Percentiles rank a stretch among this genome's conserved stretches.
These are phyloP conservation scores for Triticum timopheevii DNA, from an alignment of 176 grass and related monocot genomes.

Conservation along the genomic window DNA sequence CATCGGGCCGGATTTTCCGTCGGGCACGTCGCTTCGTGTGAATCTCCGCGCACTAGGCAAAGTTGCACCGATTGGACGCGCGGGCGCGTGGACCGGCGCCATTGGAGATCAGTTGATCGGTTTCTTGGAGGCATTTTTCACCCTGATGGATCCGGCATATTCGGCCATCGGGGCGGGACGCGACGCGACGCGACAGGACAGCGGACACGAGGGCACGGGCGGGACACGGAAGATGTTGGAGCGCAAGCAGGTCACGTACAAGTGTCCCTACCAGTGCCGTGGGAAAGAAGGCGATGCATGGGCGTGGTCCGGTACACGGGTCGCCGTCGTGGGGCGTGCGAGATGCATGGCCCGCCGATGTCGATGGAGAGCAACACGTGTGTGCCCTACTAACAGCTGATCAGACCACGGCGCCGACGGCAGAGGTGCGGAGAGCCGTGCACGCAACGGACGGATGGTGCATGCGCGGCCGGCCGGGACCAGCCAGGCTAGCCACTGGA, in stretches of 20 bases:
- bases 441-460: background rate
- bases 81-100: background rate
- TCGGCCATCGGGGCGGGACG: too few species aligned
- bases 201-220: too few species aligned
- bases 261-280: too few species aligned
- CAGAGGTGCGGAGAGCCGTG: background rate
- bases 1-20: background rate
- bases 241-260: too few species aligned
- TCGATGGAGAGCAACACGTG: background rate
- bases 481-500: background rate
- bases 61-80: background rate
- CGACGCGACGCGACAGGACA: too few species aligned
- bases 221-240: background rate
- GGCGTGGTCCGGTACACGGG: background rate
- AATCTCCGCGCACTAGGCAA: background rate
- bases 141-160: too few species aligned
- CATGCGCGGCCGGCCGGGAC: background rate
- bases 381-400: background rate
- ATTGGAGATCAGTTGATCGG: too few species aligned
- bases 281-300: too few species aligned
- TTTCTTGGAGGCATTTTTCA: too few species aligned
- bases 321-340: background rate
- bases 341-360: background rate
- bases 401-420: background rate
- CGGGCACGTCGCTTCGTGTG: background rate